Percentiles rank a stretch among this genome's conserved stretches.
Conservation (phyloP, 441 rosid genomes). For the Erodium moschatum region DNA sequence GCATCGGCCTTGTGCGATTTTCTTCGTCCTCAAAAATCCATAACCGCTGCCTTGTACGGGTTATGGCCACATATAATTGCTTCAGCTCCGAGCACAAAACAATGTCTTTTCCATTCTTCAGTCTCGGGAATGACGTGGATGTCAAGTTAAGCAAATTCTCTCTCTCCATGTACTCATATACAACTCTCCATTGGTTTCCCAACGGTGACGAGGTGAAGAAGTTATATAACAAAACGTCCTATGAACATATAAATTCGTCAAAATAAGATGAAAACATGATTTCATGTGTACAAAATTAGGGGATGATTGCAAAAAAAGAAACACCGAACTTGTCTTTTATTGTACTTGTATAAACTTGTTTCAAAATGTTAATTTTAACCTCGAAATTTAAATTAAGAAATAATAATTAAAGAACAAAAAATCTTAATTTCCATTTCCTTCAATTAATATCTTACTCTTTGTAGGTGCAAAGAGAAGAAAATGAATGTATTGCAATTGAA, state of each 20-base stretch:
- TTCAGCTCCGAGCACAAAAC: slow-evolving; percentile 23
- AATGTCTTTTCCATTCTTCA: slow-evolving; percentile 14
- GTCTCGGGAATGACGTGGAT: slow-evolving; percentile 5
- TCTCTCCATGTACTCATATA: slow-evolving; percentile 16
- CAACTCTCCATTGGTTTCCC: slow-evolving; percentile 18
- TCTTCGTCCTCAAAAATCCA: slow-evolving; percentile 17
- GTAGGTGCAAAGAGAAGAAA: no score
- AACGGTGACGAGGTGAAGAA: slow-evolving; percentile 21
- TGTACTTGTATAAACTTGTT: no score
- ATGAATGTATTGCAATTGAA: no score
- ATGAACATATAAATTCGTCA: background rate
- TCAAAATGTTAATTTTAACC: no score
- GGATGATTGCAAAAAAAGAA: no score
- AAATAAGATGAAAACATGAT: no score
- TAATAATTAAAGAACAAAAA: no score
- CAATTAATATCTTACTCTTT: no score
- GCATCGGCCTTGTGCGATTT: slow-evolving; percentile 12
- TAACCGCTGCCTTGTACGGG: slow-evolving; percentile 19
- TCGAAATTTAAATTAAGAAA: no score
- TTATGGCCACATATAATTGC: slow-evolving; percentile 23
- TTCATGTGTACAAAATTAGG: no score
- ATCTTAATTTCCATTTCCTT: no score
- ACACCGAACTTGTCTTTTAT: no score
- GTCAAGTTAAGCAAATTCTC: slow-evolving; percentile 8
- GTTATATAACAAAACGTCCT: slow-evolving; percentile 22